Base-by-base conservation (phyloP, 176 grass and related monocot genomes). In the Oryza punctata region DNA sequence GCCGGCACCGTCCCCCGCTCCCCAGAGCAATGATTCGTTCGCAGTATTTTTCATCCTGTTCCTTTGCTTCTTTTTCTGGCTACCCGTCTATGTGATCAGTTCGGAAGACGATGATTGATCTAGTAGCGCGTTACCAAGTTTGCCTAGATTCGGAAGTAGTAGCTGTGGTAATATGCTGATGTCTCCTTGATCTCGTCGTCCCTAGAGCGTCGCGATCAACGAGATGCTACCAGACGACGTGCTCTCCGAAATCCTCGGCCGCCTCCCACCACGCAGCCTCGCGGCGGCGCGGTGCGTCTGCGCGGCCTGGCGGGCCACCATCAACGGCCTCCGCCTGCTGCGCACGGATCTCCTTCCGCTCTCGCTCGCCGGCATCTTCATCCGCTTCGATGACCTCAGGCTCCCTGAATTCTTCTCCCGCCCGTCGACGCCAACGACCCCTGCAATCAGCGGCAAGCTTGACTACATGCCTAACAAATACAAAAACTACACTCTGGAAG, bases 361-460 rank as follows among this genome's bases (percentile, higher is more conserved):
- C 70, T 73, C 26, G 4, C 72, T 75, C 27, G 16, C 16, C 46
- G 72, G 72, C 26, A 46, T 75, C 46, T 75, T 75, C 72, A 7
- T 75, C 27, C 15, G 10, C 27, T 75, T 54, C 45, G 4, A 75
- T 24, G 15, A 18, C 4, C 46, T 52, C 46, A 54, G 47, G 15
- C 54, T 21, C 24, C 46, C 72, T 0, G 46, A 75, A 21, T 52
- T 54, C 27, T 27, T 75, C 72, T 16, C 43, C 25, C 43, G 23
- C 46, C 70, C 0, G 5, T 3, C 46, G 13, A 49, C 13, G 12
- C 46, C 46, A 24, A 7, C 70, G 24, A 24, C 40, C 43, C 41
- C 6, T 1, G 47, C 72, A 7, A 28, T 57, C 47, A 75, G 47
- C 9, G 72, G 47, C 15, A 30, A 35, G 43, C 70, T 50, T 32